Evolutionary conservation across 768 basidiomycete species (phyloP).

Genomic region (Termitomyces sp.): DNA sequence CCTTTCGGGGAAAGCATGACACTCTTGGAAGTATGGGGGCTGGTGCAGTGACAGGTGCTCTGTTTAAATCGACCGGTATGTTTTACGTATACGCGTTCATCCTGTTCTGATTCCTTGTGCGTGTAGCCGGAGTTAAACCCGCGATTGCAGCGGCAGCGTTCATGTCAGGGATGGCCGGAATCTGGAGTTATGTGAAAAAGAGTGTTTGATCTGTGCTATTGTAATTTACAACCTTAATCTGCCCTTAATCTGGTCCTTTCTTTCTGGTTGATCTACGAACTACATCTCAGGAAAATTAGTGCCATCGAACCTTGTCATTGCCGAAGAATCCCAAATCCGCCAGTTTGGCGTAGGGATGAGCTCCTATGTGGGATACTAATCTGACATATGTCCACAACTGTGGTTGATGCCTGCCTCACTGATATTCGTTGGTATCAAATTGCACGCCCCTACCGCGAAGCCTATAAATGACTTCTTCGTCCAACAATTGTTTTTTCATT

Average conservation of each 20-base stretch:
- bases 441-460: constrained; percentile 30
- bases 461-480: constrained; percentile 42
- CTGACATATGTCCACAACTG: constrained; percentile 49
- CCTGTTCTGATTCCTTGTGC: constrained; percentile 34
- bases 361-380: constrained; percentile 32
- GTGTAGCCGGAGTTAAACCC: constrained; percentile 86
- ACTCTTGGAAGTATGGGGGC: constrained; percentile 88
- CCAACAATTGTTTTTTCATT: constrained; percentile 16
- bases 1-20: constrained; percentile 88
- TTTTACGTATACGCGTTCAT: constrained; percentile 29
- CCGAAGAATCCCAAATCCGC: constrained; percentile 36
- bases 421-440: constrained; percentile 27
- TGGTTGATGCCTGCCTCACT: constrained; percentile 35
- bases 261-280: constrained; percentile 43
- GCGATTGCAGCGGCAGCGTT: constrained; percentile 86
- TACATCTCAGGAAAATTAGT: constrained; percentile 36
- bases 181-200: constrained; percentile 95
- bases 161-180: constrained; percentile 86
- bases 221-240: constrained; percentile 54
- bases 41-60: constrained; percentile 83
- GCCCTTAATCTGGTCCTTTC: constrained; percentile 41
- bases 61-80: constrained; percentile 94
- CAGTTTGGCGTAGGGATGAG: constrained; percentile 35
- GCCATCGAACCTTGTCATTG: constrained; percentile 27
- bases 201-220: constrained; percentile 58